These are phyloP conservation scores for Psilocybe cyanescens DNA, from an alignment of 768 basidiomycete species.

Conservation along the genomic window DNA sequence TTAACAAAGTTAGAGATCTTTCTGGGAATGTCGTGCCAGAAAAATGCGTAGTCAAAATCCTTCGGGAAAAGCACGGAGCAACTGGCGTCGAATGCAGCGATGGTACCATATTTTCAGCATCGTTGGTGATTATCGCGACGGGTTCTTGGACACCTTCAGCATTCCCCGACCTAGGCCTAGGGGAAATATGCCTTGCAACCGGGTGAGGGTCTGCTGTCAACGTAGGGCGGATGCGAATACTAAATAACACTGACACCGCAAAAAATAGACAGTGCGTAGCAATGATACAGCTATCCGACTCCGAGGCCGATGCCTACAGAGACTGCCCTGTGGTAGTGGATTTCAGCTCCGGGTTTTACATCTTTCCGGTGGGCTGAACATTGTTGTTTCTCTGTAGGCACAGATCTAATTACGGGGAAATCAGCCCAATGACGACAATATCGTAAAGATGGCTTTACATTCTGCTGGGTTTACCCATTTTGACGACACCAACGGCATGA, in stretches of 20 bases:
- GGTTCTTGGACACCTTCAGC: slow-evolving; percentile 88
- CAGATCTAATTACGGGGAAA: not conserved
- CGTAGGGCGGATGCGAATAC: not conserved
- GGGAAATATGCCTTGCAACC: slow-evolving; percentile 67
- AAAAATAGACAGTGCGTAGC: slow-evolving; percentile 74
- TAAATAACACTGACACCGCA: not conserved
- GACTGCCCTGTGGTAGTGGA: slow-evolving; percentile 74
- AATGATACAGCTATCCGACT: slow-evolving; percentile 70
- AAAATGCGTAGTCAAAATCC: slow-evolving; percentile 57
- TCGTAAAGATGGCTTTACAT: slow-evolving; percentile 84
- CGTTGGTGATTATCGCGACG: slow-evolving; percentile 69
- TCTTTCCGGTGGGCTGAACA: slow-evolving; percentile 69
- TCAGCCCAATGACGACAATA: slow-evolving; percentile 68
- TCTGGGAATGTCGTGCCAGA: slow-evolving; percentile 65
- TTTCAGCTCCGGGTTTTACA: slow-evolving; percentile 75
- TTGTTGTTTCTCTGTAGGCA: not conserved
- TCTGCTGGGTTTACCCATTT: slow-evolving; percentile 69
- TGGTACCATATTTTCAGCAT: slow-evolving; percentile 57
- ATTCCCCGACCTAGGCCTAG: slow-evolving; percentile 63
- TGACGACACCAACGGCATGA: slow-evolving; percentile 31
- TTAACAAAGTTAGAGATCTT: slow-evolving; percentile 55
- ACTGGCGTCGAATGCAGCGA: slow-evolving; percentile 66
- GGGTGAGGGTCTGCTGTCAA: slow-evolving; percentile 54
- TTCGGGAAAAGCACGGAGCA: slow-evolving; percentile 43
- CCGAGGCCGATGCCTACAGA: slow-evolving; percentile 68